These are phyloP conservation scores for Lagerstroemia speciosa DNA, from an alignment of 345 rosid species.

Conservation along the genomic window DNA sequence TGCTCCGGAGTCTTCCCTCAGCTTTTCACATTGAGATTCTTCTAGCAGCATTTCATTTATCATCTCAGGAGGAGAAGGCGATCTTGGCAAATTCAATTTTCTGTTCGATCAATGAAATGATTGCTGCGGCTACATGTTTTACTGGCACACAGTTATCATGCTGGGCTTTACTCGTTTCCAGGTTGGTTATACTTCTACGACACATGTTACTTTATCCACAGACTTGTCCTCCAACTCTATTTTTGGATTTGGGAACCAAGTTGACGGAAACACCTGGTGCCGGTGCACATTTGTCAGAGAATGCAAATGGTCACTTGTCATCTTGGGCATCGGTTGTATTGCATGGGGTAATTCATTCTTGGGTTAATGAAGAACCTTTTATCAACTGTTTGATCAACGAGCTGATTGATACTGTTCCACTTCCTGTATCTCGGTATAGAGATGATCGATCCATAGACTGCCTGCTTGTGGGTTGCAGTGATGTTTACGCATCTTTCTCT, in stretches of 20 bases:
- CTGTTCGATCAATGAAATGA: conserved; percentile 38
- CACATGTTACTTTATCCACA: conserved; percentile 68
- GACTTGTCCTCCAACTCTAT: conserved; percentile 64
- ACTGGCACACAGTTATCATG: conserved; percentile 47
- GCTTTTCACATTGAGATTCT: conserved; percentile 85
- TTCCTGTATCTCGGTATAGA: conserved; percentile 45
- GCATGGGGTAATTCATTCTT: conserved; percentile 41
- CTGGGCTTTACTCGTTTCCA: conserved; percentile 82
- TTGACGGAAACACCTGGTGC: conserved; percentile 54
- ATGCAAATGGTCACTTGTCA: conserved; percentile 41
- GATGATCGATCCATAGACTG: conserved; percentile 40
- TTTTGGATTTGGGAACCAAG: conserved; percentile 61
- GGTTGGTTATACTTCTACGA: conserved; percentile 73
- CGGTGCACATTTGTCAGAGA: conserved; percentile 30
- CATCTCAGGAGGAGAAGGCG: conserved; percentile 62
- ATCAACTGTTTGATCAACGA: conserved; percentile 46
- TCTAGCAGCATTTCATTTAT: conserved; percentile 83
- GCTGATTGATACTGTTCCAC: conserved; percentile 52
- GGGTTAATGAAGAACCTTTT: conserved; percentile 50
- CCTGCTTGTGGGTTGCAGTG: conserved; percentile 43
- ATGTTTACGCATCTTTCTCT: conserved; percentile 44
- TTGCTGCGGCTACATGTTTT: conserved; percentile 32
- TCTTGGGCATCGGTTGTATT: conserved; percentile 60
- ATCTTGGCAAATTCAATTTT: conserved; percentile 43
- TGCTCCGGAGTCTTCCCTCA: conserved; percentile 71